Evolutionary conservation across 1,139 yeast species (phyloP).

Genomic region (Protomyces lactucae-debilis): DNA sequence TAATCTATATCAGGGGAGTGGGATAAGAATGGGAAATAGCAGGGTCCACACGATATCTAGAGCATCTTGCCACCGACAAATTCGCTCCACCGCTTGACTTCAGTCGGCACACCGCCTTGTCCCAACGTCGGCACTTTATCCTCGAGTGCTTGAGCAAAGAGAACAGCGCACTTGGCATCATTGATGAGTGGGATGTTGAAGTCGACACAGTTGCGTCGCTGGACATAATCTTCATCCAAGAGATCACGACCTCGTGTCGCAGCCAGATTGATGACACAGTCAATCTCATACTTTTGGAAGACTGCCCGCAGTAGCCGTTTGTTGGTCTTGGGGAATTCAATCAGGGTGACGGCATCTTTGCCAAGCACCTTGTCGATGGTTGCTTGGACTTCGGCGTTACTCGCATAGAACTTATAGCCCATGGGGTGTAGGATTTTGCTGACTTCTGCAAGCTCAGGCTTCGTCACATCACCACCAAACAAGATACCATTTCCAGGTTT

Average conservation of each 20-base stretch:
- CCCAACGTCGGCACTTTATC: constrained; percentile 54
- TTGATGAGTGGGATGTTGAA: constrained; percentile 94
- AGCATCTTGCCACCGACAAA: constrained; percentile 90
- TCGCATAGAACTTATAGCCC: constrained; percentile 77
- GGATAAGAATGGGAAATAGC: no score
- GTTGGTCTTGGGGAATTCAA: constrained; percentile 87
- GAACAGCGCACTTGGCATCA: constrained; percentile 85
- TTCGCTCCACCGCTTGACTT: constrained; percentile 94
- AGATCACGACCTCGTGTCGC: constrained; percentile 78
- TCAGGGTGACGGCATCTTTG: constrained; percentile 43
- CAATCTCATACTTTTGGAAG: constrained; percentile 77
- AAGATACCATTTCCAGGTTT: constrained; percentile 81
- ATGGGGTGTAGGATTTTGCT: constrained; percentile 64
- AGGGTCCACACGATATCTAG: constrained; percentile 36
- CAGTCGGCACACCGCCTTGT: constrained; percentile 62
- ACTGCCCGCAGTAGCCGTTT: constrained; percentile 90
- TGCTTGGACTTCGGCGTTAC: constrained; percentile 63
- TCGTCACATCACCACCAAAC: constrained; percentile 86
- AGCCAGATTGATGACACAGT: constrained; percentile 88
- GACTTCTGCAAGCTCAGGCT: constrained; percentile 65
- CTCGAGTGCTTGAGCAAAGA: constrained; percentile 80
- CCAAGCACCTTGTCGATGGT: constrained; percentile 54
- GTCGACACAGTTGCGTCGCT: constrained; percentile 99
- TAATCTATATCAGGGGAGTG: no score
- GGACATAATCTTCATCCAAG: constrained; percentile 84